Conservation (phyloP, 495 filamentous ascomycete genomes). For the Chaetomium fimeti region DNA sequence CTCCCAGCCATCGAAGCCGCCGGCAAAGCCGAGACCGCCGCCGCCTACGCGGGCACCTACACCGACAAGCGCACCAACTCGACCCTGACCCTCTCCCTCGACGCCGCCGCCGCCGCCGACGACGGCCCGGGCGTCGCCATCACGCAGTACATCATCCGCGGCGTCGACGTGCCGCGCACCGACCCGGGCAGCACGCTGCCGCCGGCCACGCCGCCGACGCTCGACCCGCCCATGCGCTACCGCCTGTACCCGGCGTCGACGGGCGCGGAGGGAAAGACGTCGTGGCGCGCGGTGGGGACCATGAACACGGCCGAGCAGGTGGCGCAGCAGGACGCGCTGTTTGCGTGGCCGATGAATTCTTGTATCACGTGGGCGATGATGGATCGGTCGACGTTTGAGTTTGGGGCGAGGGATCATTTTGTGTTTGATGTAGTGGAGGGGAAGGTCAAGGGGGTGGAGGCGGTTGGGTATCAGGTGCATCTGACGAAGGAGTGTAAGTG, state of each 20-base stretch:
- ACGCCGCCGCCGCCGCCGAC: too few species aligned
- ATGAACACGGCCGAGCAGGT: constrained; percentile 26
- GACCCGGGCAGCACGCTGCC: constrained; percentile 4
- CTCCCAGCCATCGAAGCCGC: constrained; percentile 49
- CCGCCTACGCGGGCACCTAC: constrained; percentile 45
- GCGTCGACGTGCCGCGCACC: background rate
- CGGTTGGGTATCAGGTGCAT: constrained; percentile 19
- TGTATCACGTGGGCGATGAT: constrained; percentile 39
- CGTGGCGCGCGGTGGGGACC: constrained; percentile 21
- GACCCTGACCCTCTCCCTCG: constrained; percentile 42
- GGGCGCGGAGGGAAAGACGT: background rate
- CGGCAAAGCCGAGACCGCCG: constrained; percentile 42
- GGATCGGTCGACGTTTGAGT: constrained; percentile 36
- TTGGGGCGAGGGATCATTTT: constrained; percentile 21
- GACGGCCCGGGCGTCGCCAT: constrained; percentile 25
- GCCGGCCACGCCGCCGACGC: background rate
- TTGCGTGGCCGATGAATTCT: constrained; percentile 28
- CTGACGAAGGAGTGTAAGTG: constrained; percentile 4
- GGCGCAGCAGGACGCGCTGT: constrained; percentile 23
- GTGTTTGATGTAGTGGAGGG: constrained; percentile 22
- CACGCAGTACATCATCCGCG: background rate
- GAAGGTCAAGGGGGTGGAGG: constrained; percentile 19
- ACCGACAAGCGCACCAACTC: constrained; percentile 39
- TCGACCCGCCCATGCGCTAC: constrained; percentile 3
- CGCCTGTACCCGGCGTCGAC: background rate